These are phyloP conservation scores for Boletellus ananas DNA, from an alignment of 768 basidiomycete species.

Conservation along the genomic window DNA sequence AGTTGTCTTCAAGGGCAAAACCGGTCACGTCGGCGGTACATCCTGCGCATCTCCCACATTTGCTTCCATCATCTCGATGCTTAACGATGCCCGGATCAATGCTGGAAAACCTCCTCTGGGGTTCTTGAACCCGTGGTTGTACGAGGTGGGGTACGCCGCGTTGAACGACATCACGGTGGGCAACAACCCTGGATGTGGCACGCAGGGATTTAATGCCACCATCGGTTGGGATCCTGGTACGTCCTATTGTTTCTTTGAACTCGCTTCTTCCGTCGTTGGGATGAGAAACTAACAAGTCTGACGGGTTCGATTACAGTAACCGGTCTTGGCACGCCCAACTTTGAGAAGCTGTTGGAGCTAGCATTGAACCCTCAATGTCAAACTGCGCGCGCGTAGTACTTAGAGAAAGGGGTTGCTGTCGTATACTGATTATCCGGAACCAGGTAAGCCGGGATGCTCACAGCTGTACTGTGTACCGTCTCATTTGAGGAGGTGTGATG, in stretches of 20 bases:
- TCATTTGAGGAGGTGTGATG: too few species aligned
- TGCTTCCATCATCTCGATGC: slow-evolving; percentile 56
- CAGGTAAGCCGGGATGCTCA: too few species aligned
- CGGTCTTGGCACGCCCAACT: slow-evolving; percentile 54
- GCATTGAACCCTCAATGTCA: slow-evolving; percentile 16
- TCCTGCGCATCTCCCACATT: slow-evolving; percentile 65
- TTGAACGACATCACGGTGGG: slow-evolving; percentile 61
- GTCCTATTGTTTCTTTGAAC: slow-evolving; percentile 4
- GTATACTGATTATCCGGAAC: too few species aligned
- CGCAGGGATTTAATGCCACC: slow-evolving; percentile 60
- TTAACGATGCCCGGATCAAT: slow-evolving; percentile 59
- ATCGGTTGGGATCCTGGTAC: slow-evolving; percentile 59
- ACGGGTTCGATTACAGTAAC: slow-evolving; percentile 37
- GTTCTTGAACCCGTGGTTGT: slow-evolving; percentile 64
- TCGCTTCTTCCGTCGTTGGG: too few species aligned
- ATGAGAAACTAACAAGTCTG: slow-evolving; percentile 3
- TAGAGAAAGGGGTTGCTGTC: too few species aligned
- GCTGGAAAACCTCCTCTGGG: slow-evolving; percentile 46
- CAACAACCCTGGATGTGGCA: slow-evolving; percentile 58
- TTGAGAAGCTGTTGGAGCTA: slow-evolving; percentile 41
- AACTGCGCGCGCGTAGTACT: too few species aligned
- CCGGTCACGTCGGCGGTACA: slow-evolving; percentile 52
- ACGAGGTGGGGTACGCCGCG: slow-evolving; percentile 29
- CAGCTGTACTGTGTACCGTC: too few species aligned
- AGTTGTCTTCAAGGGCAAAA: slow-evolving; percentile 41